Base-by-base conservation (phyloP, 192 early-diverging fungal genomes). In the Dispira simplex region DNA sequence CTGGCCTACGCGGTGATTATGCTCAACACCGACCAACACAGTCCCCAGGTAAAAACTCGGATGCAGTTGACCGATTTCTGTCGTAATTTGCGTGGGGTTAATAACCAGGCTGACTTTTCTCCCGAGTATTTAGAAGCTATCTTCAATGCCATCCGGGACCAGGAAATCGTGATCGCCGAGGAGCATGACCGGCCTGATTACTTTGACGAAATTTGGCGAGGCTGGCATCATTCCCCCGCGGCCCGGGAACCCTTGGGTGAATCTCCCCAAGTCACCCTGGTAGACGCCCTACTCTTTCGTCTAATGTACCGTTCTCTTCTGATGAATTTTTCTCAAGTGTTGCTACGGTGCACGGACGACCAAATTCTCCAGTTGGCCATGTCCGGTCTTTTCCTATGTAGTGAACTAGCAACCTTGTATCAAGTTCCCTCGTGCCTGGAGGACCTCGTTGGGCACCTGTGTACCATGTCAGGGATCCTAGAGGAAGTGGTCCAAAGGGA, bases 21-120 rank as follows among this genome's bases (percentile, higher is more conserved):
- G 87, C 78, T 99, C 66, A 99, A 99, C 71, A 97, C 95, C 2
- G 97, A 99, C 81, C 90, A 91, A 76, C 92, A 99, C 70, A 97
- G 92, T 73, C 90, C 81, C 49, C 91, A 91, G 75, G 90, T 96
- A 25, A 74, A 89, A 74, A 75, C 72, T 9, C 84, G 90, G 51
- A 99, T 99, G 97, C 85, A 86, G 11, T 70, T 89, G 11, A 83
- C 92, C 18, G 90, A 95, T 65, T 99, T 93, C 77, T 78, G 79
- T 48, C 82, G 85, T 63, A 99, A 98, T 71, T 66, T 90, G 46
- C 78, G 91, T 9, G 91, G 90, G 10, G 81, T 96, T 64, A 98
- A 99, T 72, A 83, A 83, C 49, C 82, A 83, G 16, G 75, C 83
- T 46, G 84, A 99, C 65, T 97, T 99, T 69, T 71, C 80, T 13